phyloP scores from a whole-genome alignment of 768 basidiomycete species.

The Leccinellum rugosiceps region DNA sequence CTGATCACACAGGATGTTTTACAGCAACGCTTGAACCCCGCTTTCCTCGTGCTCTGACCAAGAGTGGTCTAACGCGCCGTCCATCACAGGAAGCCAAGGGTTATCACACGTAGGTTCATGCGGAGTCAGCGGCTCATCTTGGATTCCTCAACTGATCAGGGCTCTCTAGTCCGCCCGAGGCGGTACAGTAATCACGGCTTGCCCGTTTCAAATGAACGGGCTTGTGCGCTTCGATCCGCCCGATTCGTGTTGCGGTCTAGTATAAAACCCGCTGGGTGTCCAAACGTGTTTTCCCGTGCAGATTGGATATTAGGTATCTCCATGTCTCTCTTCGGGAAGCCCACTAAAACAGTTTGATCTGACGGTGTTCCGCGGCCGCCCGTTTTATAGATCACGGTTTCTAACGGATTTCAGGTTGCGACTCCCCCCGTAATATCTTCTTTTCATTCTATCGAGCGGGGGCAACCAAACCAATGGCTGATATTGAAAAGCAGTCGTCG shows the following conservation, averaged over 20 bases:
- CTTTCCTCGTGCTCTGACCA: background rate
- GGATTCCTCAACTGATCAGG: background rate
- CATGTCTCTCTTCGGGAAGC: constrained; percentile 21
- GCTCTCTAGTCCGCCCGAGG: background rate
- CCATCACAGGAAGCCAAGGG: background rate
- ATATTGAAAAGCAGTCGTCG: constrained; percentile 29
- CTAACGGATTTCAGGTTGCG: constrained; percentile 1
- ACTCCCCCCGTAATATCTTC: constrained; percentile 14
- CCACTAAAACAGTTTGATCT: constrained; percentile 22
- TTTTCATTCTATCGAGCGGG: constrained; percentile 3
- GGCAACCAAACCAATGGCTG: constrained; percentile 23
- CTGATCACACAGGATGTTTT: background rate
- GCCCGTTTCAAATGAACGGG: constrained; percentile 5
- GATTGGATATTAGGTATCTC: constrained; percentile 11
- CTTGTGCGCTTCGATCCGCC: constrained; percentile 4
- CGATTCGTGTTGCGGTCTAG: constrained; percentile 7
- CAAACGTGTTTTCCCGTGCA: constrained; percentile 5
- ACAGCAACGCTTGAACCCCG: background rate
- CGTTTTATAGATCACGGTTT: constrained; percentile 26
- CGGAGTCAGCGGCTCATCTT: constrained; percentile 5
- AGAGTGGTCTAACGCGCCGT: background rate
- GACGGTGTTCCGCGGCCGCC: constrained; percentile 12
- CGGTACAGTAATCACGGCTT: background rate
- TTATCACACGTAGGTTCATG: background rate
- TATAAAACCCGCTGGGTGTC: constrained; percentile 10